These are phyloP conservation scores for Coemansia sp. DNA, from an alignment of 192 early-diverging fungal genomes.

Conservation along the genomic window DNA sequence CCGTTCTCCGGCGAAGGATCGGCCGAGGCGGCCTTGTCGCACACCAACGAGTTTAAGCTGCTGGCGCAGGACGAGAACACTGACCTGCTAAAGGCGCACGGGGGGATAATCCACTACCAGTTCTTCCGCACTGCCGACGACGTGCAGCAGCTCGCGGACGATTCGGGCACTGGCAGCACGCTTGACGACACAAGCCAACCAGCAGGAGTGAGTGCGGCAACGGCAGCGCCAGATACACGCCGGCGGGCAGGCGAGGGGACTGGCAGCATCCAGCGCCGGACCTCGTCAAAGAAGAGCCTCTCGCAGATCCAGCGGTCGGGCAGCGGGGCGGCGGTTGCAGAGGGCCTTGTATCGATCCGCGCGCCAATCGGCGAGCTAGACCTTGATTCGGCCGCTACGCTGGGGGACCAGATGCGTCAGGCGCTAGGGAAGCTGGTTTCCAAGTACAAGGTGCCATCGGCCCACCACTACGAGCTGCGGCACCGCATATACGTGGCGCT, in stretches of 20 bases:
- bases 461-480: conserved; percentile 72
- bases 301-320: conserved; percentile 1
- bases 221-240: not conserved
- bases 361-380: conserved; percentile 47
- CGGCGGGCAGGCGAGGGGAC: not conserved
- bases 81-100: conserved; percentile 12
- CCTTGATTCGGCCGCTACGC: not conserved
- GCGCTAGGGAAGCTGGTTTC: conserved; percentile 55
- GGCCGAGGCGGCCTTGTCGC: conserved; percentile 6
- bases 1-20: conserved; percentile 2
- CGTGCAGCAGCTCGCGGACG: conserved; percentile 12
- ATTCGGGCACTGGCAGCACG: not conserved
- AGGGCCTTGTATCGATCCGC: conserved; percentile 46
- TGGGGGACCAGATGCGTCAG: conserved; percentile 49
- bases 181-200: not conserved
- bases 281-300: conserved; percentile 12
- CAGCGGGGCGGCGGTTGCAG: conserved; percentile 2
- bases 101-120: conserved; percentile 27
- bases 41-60: conserved; percentile 42
- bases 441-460: conserved; percentile 62
- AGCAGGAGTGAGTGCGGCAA: not conserved
- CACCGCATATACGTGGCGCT: conserved; percentile 74
- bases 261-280: conserved; percentile 4
- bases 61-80: conserved; percentile 18
- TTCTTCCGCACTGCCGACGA: conserved; percentile 48